Evolutionary conservation across 2,329 filamentous ascomycete species (phyloP), one percentile per base, ranked within the genome.

Genomic region (Botrytis squamosa): DNA sequence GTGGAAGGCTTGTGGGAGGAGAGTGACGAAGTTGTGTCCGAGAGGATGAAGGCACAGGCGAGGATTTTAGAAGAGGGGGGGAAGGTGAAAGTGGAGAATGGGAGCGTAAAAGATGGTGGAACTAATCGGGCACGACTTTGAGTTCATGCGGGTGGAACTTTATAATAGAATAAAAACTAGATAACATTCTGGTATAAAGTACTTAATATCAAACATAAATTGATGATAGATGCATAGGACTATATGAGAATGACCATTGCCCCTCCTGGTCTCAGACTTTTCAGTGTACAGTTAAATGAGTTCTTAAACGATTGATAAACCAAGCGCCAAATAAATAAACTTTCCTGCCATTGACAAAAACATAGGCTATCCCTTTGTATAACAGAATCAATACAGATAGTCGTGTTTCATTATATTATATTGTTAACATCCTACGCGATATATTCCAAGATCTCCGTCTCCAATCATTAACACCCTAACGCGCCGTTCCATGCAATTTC

Each of bases 1-100:
- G 84, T 86, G 57, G 81, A 81, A 25, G 77, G 77, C 40, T 75
- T 90, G 75, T 83, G 82, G 72, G 80, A 83, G n/a, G 84, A 84
- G 62, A 82, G 79, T 1, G 83, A 85, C 29, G 84, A 84, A 38
- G 83, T 85, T 60, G 81, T 89, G 33, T 79, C 81, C 73, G 79
- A 81, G 70, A 80, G 84, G 74, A 82, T 87, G 59, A 78, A 76
- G 40, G 76, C 78, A 73, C 77, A 79, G 72, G 76, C 18, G 18
- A 66, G 62, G n/a, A 4, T 42, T 82, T 44, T 78, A 42, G 22
- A 40, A 40, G 38, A 16, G 38, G 22, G 18, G 22, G 60, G 14
- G 7, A 63, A 63, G 25, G 6, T 18, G 60, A n/a, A 40, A 14
- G 38, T n/a, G 38, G 36, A 36, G 36, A 18, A 63, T 40, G 36